Conservation (phyloP, 2,329 filamentous ascomycete genomes). For the Huntiella savannae region DNA sequence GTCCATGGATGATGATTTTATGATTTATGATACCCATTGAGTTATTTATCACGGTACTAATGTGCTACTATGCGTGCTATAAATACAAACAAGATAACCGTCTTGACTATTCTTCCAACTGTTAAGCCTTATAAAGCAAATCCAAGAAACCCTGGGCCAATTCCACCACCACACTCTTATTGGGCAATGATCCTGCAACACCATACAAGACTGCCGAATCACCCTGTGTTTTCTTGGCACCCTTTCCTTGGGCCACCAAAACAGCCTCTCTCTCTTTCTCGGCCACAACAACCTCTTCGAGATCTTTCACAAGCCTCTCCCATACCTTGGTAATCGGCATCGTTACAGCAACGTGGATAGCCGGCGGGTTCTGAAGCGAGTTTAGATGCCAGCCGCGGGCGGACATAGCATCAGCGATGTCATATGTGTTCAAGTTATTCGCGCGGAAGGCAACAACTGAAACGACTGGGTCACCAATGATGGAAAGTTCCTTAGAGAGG, state of each 20-base stretch:
- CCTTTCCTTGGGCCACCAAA: constrained; percentile 49
- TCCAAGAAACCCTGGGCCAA: constrained; percentile 83
- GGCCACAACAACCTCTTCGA: constrained; percentile 45
- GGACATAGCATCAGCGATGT: constrained; percentile 77
- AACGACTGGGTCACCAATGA: constrained; percentile 73
- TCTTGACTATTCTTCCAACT: constrained; percentile 14
- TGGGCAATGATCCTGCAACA: constrained; percentile 81
- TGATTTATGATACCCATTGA: constrained; percentile 2
- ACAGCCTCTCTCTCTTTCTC: constrained; percentile 69
- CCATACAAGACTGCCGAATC: constrained; percentile 83
- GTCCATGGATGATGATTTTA: neutral
- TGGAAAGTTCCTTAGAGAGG: constrained; percentile 52
- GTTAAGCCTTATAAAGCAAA: constrained; percentile 67
- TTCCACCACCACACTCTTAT: constrained; percentile 87
- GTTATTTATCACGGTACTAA: neutral
- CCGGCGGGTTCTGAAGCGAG: constrained; percentile 74
- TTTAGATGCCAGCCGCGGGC: constrained; percentile 87
- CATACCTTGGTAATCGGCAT: constrained; percentile 65
- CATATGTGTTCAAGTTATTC: constrained; percentile 78
- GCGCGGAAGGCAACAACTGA: constrained; percentile 77
- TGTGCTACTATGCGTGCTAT: neutral
- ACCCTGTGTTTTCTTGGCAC: constrained; percentile 45
- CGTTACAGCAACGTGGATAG: constrained; percentile 87
- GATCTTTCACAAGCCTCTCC: constrained; percentile 58
- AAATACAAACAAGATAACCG: neutral